Evolutionary conservation across 2,329 filamentous ascomycete species (phyloP).

Genomic region (Penicillium sp.): DNA sequence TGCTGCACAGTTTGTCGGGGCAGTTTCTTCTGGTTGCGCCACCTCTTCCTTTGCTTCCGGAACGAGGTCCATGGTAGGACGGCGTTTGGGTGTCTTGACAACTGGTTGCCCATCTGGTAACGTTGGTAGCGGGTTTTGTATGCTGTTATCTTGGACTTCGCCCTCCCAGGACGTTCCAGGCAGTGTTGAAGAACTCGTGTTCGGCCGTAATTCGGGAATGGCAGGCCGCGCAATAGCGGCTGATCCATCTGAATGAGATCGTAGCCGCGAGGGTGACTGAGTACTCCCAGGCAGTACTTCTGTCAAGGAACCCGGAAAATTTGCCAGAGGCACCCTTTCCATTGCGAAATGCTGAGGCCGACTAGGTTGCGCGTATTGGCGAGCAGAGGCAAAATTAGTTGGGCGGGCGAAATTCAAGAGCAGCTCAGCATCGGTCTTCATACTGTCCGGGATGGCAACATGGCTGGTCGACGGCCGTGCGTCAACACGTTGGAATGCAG

Average conservation of each 20-base stretch:
- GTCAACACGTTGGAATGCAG: constrained; percentile 27
- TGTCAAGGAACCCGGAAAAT: constrained; percentile 15
- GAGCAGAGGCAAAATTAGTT: constrained; percentile 27
- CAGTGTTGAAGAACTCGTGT: constrained; percentile 35
- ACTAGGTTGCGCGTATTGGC: constrained; percentile 23
- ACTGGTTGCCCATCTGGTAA: background rate
- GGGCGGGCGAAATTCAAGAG: constrained; percentile 44
- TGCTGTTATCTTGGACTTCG: constrained; percentile 23
- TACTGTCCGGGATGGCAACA: constrained; percentile 33
- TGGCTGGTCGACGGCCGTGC: constrained; percentile 28
- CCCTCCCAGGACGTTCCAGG: constrained; percentile 32
- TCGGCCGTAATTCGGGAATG: constrained; percentile 34
- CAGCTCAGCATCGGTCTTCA: constrained; percentile 47
- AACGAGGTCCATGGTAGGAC: constrained; percentile 4
- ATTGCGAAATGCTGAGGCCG: constrained; percentile 22
- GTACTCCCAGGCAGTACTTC: constrained; percentile 16
- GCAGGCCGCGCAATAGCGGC: constrained; percentile 34
- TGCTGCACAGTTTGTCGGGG: constrained; percentile 51
- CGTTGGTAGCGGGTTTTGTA: constrained; percentile 5
- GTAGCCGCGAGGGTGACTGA: constrained; percentile 33
- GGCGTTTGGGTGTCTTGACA: background rate
- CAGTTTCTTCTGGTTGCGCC: constrained; percentile 23
- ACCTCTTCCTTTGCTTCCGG: constrained; percentile 25
- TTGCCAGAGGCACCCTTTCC: constrained; percentile 22
- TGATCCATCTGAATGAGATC: constrained; percentile 42